Evolutionary conservation across 352 stramenopile species (phyloP).

Genomic region (Pythium biforme): DNA sequence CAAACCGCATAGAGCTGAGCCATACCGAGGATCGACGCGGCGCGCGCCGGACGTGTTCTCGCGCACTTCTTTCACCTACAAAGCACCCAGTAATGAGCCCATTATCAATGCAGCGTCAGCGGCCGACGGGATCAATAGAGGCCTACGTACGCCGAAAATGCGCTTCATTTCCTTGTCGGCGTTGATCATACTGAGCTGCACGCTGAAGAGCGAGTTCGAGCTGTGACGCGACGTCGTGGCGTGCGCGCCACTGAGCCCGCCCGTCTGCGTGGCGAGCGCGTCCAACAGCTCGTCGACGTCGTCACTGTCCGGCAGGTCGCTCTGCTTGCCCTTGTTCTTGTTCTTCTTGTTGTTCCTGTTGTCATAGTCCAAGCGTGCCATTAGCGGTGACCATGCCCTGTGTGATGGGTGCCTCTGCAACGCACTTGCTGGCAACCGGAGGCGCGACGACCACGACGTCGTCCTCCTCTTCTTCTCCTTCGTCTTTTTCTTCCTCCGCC

Average conservation of each 20-base stretch:
- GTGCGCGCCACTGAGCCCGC: constrained; percentile 41
- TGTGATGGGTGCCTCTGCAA: too few species aligned
- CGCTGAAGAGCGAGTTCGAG: constrained; percentile 57
- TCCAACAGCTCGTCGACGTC: constrained; percentile 74
- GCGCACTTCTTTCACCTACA: constrained; percentile 63
- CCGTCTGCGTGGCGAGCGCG: constrained; percentile 44
- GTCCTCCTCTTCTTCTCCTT: constrained; percentile 29
- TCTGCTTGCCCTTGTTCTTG: constrained; percentile 30
- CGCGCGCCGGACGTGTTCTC: constrained; percentile 35
- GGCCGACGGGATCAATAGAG: too few species aligned
- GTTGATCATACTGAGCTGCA: constrained; percentile 75
- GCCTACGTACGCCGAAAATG: constrained; percentile 71
- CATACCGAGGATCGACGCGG: constrained; percentile 58
- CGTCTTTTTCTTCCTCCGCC: constrained; percentile 33
- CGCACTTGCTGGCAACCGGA: constrained; percentile 7
- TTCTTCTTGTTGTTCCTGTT: constrained; percentile 43
- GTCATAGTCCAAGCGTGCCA: neutral
- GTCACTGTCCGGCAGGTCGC: constrained; percentile 23
- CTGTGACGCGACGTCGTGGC: constrained; percentile 32
- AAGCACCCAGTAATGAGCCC: too few species aligned
- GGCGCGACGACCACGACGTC: constrained; percentile 6
- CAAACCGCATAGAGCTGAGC: neutral
- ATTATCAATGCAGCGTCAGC: too few species aligned
- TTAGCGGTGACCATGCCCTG: too few species aligned
- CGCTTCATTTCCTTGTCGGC: constrained; percentile 89